Evolutionary conservation across 2,329 filamentous ascomycete species (phyloP).

Genomic region (Sclerotinia glacialis): DNA sequence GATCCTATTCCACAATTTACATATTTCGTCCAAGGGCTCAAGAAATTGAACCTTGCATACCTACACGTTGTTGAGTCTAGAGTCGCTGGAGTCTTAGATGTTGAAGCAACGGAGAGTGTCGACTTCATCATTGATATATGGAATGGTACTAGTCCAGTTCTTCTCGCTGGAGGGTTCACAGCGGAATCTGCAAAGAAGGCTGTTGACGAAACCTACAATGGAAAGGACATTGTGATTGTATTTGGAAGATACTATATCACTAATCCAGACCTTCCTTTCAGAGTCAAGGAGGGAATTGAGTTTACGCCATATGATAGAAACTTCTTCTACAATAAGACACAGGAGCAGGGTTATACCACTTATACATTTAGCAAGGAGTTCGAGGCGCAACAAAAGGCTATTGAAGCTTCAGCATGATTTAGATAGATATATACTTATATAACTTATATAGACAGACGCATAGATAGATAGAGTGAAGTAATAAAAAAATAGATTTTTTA

Average conservation of each 20-base stretch:
- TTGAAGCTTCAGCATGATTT: constrained; percentile 4
- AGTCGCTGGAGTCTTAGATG: constrained; percentile 39
- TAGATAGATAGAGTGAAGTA: background rate
- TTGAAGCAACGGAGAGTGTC: constrained; percentile 42
- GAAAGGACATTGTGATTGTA: constrained; percentile 42
- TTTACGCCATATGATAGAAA: constrained; percentile 44
- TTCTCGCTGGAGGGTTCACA: constrained; percentile 51
- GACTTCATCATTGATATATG: constrained; percentile 48
- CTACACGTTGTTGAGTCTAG: constrained; percentile 59
- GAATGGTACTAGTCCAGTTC: constrained; percentile 45
- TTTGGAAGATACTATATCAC: constrained; percentile 47
- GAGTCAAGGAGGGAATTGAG: constrained; percentile 42
- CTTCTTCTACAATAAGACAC: constrained; percentile 40
- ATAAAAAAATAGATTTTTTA: background rate
- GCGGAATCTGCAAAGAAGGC: constrained; percentile 42
- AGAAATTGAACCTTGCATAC: constrained; percentile 55
- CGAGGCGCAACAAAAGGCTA: constrained; percentile 24
- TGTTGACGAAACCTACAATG: constrained; percentile 40
- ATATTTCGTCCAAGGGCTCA: constrained; percentile 53
- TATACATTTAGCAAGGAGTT: constrained; percentile 40
- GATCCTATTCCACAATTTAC: constrained; percentile 63
- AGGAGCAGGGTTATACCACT: constrained; percentile 41
- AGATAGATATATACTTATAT: background rate
- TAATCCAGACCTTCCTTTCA: constrained; percentile 47
- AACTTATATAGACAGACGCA: background rate